Conservation (phyloP, 805 yeast species). For the Candida sakaeoensis region DNA sequence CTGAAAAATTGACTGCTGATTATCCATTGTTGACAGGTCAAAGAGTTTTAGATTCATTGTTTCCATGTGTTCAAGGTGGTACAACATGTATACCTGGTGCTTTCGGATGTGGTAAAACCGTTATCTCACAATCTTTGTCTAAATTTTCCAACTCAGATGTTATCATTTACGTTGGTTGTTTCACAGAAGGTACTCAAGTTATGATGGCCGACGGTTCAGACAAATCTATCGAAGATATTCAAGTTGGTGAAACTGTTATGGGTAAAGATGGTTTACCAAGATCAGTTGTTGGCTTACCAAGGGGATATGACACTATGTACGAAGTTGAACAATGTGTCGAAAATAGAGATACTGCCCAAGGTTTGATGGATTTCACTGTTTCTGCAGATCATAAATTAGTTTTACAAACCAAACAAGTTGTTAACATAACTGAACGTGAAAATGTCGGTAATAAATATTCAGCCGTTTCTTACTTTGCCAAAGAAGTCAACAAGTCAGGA, state of each 20-base stretch:
- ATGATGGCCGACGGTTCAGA: conserved; percentile 42
- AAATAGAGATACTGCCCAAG: conserved; percentile 8
- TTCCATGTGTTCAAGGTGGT: conserved; percentile 99
- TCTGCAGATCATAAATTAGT: conserved; percentile 39
- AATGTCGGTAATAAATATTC: conserved; percentile 14
- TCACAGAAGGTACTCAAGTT: conserved; percentile 38
- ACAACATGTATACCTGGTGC: conserved; percentile 99
- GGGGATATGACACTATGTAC: conserved; percentile 43
- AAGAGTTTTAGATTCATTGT: conserved; percentile 94
- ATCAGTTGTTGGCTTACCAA: conserved; percentile 35
- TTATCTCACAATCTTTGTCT: conserved; percentile 94
- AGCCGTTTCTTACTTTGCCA: conserved; percentile 20
- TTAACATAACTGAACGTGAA: conserved; percentile 11
- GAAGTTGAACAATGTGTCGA: conserved; percentile 27
- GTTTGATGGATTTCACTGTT: conserved; percentile 25
- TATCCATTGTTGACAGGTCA: conserved; percentile 97
- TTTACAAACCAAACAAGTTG: conserved; percentile 29
- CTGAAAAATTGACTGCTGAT: conserved; percentile 90
- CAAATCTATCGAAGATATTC: conserved; percentile 28
- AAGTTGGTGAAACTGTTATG: conserved; percentile 37
- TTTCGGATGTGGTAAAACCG: conserved; percentile 99
- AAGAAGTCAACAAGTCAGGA: conserved; percentile 8
- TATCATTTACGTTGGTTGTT: conserved; percentile 83
- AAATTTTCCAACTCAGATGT: conserved; percentile 97
- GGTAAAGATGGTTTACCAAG: conserved; percentile 43